Evolutionary conservation across 139 green algal species (phyloP).

Genomic region (Coelastrella sp.): DNA sequence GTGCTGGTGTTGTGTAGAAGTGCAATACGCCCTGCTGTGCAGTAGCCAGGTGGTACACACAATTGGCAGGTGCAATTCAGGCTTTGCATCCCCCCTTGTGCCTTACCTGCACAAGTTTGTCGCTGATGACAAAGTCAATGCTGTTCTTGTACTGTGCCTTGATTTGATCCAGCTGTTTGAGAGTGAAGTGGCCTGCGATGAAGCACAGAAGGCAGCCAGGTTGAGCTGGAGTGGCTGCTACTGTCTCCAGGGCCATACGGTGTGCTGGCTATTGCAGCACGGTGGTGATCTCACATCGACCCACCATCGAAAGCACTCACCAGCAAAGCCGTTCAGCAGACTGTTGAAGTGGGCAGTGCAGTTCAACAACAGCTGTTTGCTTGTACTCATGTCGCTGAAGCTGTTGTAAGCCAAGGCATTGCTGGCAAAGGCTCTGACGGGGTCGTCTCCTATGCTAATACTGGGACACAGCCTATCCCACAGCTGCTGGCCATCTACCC

Average conservation of each 20-base stretch:
- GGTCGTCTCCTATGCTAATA: conserved; percentile 1
- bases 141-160: conserved; percentile 43
- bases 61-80: no score
- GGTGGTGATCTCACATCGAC: no score
- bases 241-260: no score
- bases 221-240: no score
- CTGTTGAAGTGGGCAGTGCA: conserved; percentile 5
- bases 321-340: conserved; percentile 43
- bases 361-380: not conserved
- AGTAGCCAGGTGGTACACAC: no score
- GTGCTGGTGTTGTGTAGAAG: no score
- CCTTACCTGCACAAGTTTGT: conserved; percentile 30
- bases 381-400: not conserved
- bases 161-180: conserved; percentile 28
- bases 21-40: no score
- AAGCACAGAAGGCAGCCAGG: no score
- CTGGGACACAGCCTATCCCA: conserved; percentile 43
- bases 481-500: conserved; percentile 34
- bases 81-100: no score
- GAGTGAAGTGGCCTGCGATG: conserved; percentile 44
- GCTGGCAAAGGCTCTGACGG: not conserved
- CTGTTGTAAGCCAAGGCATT: no score
- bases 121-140: conserved; percentile 41
- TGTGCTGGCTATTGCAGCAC: no score
- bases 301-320: no score